Evolutionary conservation across 225 moss, liverwort and hornwort genomes (phyloP), one percentile per base, ranked within the genome.

Genomic region (Pseudoscleropodium purum): DNA sequence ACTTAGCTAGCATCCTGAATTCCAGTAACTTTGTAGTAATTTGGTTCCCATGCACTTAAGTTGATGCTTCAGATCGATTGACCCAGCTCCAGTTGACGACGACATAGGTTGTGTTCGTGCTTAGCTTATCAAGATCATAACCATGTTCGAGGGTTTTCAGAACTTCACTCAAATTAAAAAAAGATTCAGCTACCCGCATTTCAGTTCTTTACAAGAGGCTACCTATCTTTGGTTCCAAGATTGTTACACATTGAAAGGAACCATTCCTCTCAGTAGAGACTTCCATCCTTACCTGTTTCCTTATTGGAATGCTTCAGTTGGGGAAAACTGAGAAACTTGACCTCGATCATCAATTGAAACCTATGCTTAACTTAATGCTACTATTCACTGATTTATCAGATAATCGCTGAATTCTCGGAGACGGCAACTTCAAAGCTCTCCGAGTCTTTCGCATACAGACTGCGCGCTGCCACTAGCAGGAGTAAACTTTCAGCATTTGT

Each of bases 271-370:
- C 54, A 31, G 62, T 52, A 75, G 23, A 75, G 60, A 62, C 27
- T 87, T 86, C 76, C 26, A 83, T 75, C 36, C 87, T 87, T 77
- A 88, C 91, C 88, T 91, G 91, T 87, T 90, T 93, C 67, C 82
- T 87, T 84, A 81, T 85, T 60, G 75, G 92, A 72, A 75, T 90
- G 88, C 86, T 90, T 70, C 51, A 51, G 51, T 51, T 51, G 91
- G 92, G 59, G 90, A 92, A 83, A 93, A 88, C 86, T 86, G 91
- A 37, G 77, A 89, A 79, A 84, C 86, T 90, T 92, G 91, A 85
- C 89, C 85, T 75, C 90, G 87, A 90, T 90, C 89, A 76, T 85
- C 90, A n/a, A n/a, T n/a, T n/a, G n/a, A 30, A 91, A 61, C 92
- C 85, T 91, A 61, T 81, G 89, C 81, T 88, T 91, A 59, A 51